These are phyloP conservation scores for Diaporthe sp. DNA, from an alignment of 2,329 filamentous ascomycete species.

Conservation along the genomic window DNA sequence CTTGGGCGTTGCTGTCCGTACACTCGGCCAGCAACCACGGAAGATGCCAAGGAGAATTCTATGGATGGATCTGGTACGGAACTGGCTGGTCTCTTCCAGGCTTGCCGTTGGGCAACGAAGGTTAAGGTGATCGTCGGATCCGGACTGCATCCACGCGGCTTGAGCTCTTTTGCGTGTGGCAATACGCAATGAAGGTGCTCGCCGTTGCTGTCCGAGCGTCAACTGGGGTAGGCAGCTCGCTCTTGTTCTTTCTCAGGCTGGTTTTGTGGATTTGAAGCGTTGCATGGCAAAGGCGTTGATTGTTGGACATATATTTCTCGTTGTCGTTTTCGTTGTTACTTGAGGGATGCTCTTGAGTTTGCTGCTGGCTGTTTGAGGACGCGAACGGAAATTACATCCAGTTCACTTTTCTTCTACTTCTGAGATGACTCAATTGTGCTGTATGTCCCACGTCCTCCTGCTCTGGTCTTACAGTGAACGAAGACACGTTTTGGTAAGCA, in stretches of 20 bases:
- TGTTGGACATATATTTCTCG: background rate
- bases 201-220: background rate
- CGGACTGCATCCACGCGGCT: background rate
- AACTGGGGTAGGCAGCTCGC: background rate
- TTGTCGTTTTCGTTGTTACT: background rate
- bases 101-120: constrained; percentile 5
- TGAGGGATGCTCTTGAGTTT: background rate
- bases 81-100: constrained; percentile 13
- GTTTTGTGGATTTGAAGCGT: constrained; percentile 4
- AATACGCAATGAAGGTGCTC: constrained; percentile 19
- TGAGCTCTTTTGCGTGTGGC: background rate
- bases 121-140: constrained; percentile 18
- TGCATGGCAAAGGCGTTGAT: constrained; percentile 22
- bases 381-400: background rate
- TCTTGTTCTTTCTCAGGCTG: background rate
- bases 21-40: background rate
- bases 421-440: background rate
- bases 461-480: background rate
- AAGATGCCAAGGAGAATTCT: background rate
- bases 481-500: background rate
- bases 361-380: background rate
- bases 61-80: background rate
- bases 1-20: background rate
- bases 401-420: background rate
- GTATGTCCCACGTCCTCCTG: background rate